These are phyloP conservation scores for Termitomyces sp. DNA, from an alignment of 1,284 basidiomycete genomes.

Conservation along the genomic window DNA sequence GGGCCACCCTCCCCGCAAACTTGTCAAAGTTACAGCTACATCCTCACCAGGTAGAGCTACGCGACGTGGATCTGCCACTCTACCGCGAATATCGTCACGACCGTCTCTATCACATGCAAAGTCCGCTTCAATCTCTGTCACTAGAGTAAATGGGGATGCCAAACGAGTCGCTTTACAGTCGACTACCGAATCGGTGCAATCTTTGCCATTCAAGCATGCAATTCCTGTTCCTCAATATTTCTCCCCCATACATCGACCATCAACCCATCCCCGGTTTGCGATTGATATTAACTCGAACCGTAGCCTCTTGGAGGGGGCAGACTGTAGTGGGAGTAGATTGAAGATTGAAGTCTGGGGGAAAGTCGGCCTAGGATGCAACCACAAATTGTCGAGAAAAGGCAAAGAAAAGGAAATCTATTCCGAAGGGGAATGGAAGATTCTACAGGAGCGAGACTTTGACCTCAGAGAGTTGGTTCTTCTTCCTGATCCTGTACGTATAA, in stretches of 20 bases:
- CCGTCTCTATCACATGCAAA: slow-evolving; percentile 11
- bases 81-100: slow-evolving; percentile 5
- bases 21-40: slow-evolving; percentile 12
- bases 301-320: slow-evolving; percentile 43
- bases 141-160: slow-evolving; percentile 12
- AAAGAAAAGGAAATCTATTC: slow-evolving; percentile 39
- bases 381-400: slow-evolving; percentile 28
- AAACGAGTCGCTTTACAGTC: slow-evolving; percentile 7
- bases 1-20: slow-evolving; percentile 9
- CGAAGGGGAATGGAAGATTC: slow-evolving; percentile 50
- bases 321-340: slow-evolving; percentile 44
- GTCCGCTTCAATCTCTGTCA: slow-evolving; percentile 16
- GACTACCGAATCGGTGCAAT: slow-evolving; percentile 12
- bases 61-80: slow-evolving; percentile 11
- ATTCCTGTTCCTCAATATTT: slow-evolving; percentile 52
- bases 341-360: slow-evolving; percentile 60
- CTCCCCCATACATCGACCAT: slow-evolving; percentile 65
- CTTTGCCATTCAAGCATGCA: slow-evolving; percentile 5
- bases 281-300: slow-evolving; percentile 41
- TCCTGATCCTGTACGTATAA: slow-evolving; percentile 51
- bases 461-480: slow-evolving; percentile 58
- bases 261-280: slow-evolving; percentile 71
- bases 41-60: slow-evolving; percentile 9
- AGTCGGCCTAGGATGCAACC: slow-evolving; percentile 15
- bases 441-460: slow-evolving; percentile 67